Percentiles rank a stretch among this genome's conserved stretches.
phyloP scores from a whole-genome alignment of 768 basidiomycete genomes.

The Gymnopilus junonius region DNA sequence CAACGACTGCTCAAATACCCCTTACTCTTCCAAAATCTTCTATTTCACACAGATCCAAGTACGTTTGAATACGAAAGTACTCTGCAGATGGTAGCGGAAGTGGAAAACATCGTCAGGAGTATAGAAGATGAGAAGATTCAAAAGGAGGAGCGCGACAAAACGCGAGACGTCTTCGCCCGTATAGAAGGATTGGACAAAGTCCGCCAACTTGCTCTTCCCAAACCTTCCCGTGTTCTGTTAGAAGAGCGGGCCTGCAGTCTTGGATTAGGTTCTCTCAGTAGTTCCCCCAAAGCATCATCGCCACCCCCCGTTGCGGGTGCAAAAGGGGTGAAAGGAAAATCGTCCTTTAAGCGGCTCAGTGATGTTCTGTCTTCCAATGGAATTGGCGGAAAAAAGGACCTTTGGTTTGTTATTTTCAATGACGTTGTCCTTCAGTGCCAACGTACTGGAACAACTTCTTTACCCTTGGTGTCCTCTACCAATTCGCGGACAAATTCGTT shows the following conservation, averaged over 20 bases:
- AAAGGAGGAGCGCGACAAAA: conserved; percentile 95
- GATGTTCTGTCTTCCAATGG: conserved; percentile 78
- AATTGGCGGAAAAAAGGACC: conserved; percentile 74
- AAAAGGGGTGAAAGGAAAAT: conserved; percentile 77
- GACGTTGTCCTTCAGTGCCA: conserved; percentile 95
- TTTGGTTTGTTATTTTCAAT: conserved; percentile 96
- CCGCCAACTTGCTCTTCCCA: conserved; percentile 89
- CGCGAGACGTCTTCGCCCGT: conserved; percentile 92
- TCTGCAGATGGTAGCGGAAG: conserved; percentile 94
- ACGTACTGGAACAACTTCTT: conserved; percentile 84
- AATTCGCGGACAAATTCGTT: conserved; percentile 75
- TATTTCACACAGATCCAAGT: conserved; percentile 96
- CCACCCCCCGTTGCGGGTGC: conserved; percentile 48
- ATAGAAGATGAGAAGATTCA: conserved; percentile 99
- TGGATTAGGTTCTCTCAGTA: conserved; percentile 33
- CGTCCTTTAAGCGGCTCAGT: conserved; percentile 87
- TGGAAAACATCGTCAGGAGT: conserved; percentile 93
- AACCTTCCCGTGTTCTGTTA: conserved; percentile 85
- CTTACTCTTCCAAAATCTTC: conserved; percentile 94
- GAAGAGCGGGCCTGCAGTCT: conserved; percentile 69
- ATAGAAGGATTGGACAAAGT: conserved; percentile 97
- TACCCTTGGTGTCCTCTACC: conserved; percentile 73
- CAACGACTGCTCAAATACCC: conserved; percentile 97
- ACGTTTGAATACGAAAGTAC: conserved; percentile 98
- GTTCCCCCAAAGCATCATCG: conserved; percentile 40